Percentiles rank a stretch among this genome's conserved stretches.
Conservation (phyloP, 495 filamentous ascomycete genomes). For the Annulohypoxylon moriforme region DNA sequence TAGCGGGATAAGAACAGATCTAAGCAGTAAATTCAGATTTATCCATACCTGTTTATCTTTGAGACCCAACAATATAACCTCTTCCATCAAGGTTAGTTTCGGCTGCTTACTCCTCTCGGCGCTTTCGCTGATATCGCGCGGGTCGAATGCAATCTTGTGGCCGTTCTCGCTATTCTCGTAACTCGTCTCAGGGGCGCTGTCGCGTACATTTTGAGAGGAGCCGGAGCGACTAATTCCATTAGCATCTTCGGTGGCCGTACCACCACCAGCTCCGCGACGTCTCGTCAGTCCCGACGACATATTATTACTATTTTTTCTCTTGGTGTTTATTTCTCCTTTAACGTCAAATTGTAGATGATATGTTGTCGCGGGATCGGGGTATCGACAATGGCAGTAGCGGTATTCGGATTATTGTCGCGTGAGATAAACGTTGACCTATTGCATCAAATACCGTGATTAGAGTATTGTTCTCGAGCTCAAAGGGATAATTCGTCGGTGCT, state of each 20-base stretch:
- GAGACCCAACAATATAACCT: constrained; percentile 90
- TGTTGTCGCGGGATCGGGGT: not conserved
- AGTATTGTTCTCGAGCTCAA: constrained; percentile 4
- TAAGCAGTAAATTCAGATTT: not conserved
- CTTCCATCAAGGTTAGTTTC: constrained; percentile 98
- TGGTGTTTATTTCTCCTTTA: constrained; percentile 7
- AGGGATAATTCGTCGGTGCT: constrained; percentile 12
- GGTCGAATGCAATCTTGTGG: constrained; percentile 98
- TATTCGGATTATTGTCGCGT: constrained; percentile 27
- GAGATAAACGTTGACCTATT: constrained; percentile 7
- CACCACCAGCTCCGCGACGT: constrained; percentile 48
- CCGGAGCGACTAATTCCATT: constrained; percentile 53
- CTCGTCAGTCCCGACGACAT: constrained; percentile 54
- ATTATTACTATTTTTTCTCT: constrained; percentile 9
- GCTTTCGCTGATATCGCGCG: constrained; percentile 95
- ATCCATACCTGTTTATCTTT: constrained; percentile 94
- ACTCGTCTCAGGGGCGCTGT: constrained; percentile 81
- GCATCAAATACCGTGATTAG: constrained; percentile 1
- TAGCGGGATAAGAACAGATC: not conserved
- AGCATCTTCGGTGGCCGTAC: constrained; percentile 43
- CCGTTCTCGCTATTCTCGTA: constrained; percentile 96
- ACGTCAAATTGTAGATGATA: constrained; percentile 5
- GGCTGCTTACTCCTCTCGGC: constrained; percentile 97
- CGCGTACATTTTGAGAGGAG: constrained; percentile 57
- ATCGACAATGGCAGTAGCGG: not conserved